These are phyloP conservation scores for Colletotrichum sp. DNA, from an alignment of 2,329 filamentous ascomycete species.

Conservation along the genomic window DNA sequence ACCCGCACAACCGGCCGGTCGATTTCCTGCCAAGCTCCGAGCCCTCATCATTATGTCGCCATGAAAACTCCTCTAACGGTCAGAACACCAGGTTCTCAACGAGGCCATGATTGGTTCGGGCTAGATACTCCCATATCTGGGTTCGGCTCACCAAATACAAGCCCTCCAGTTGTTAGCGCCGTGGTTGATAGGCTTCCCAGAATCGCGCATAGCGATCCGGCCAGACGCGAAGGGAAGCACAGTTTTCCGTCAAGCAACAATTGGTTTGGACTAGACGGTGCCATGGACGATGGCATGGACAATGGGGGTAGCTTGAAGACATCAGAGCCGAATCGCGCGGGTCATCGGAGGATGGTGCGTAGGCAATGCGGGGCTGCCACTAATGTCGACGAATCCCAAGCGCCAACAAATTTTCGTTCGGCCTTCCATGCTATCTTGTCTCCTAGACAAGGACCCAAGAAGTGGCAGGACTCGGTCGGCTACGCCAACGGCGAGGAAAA, in stretches of 20 bases:
- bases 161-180: background rate
- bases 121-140: background rate
- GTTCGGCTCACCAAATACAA: background rate
- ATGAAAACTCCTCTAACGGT: background rate
- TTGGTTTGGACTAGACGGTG: constrained; percentile 17
- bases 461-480: background rate
- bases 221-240: background rate
- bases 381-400: background rate
- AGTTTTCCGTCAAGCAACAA: background rate
- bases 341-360: background rate
- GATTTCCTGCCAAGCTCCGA: background rate
- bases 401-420: constrained; percentile 1
- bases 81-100: background rate
- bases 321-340: background rate
- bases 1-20: background rate
- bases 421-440: background rate
- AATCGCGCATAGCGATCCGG: background rate
- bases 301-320: background rate
- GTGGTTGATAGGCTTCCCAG: background rate
- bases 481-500: background rate
- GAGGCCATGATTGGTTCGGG: constrained; percentile 17
- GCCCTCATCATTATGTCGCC: background rate
- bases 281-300: background rate
- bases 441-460: background rate
- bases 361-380: constrained; percentile 3